A percentile compares a stretch with the other conserved stretches of the same genome.
Evolutionary conservation across 225 moss, liverwort and hornwort genomes (phyloP).

Genomic region (Bryoerythrophyllum caledonicum): DNA sequence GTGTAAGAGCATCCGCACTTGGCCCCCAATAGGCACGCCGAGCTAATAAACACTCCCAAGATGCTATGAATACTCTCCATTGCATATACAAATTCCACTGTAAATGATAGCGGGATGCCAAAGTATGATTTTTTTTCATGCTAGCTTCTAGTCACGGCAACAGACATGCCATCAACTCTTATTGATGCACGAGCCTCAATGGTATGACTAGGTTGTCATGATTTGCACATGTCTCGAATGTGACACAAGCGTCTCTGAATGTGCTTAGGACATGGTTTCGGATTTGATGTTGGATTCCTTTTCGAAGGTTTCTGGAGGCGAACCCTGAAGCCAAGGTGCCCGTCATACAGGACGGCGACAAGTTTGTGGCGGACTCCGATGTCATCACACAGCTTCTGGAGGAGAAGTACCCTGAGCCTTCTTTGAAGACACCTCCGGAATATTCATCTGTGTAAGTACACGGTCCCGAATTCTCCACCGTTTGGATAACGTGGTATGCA

Average conservation of each 20-base stretch:
- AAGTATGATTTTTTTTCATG: too few relatives aligned
- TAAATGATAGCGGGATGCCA: too few relatives aligned
- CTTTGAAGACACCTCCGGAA: conserved; percentile 48
- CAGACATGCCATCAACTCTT: too few relatives aligned
- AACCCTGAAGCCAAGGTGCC: conserved; percentile 83
- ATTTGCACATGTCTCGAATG: background rate
- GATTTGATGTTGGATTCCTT: background rate
- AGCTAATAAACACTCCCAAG: too few relatives aligned
- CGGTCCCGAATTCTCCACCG: background rate
- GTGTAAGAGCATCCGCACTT: too few relatives aligned
- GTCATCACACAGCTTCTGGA: conserved; percentile 70
- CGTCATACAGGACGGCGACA: conserved; percentile 65
- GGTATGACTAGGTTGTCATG: conserved; percentile 29
- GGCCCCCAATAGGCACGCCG: too few relatives aligned
- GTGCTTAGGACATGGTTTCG: background rate
- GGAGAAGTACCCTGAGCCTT: conserved; percentile 51
- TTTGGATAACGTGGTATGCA: background rate
- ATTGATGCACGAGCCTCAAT: conserved; percentile 75
- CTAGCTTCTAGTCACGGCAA: too few relatives aligned
- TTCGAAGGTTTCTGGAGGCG: conserved; percentile 61
- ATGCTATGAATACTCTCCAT: too few relatives aligned
- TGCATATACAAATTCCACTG: too few relatives aligned
- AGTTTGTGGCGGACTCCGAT: conserved; percentile 80
- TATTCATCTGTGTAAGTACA: conserved; percentile 44
- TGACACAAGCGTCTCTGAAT: too few relatives aligned